phyloP scores from a whole-genome alignment of 768 basidiomycete genomes.

The Rhodotorula toruloides region DNA sequence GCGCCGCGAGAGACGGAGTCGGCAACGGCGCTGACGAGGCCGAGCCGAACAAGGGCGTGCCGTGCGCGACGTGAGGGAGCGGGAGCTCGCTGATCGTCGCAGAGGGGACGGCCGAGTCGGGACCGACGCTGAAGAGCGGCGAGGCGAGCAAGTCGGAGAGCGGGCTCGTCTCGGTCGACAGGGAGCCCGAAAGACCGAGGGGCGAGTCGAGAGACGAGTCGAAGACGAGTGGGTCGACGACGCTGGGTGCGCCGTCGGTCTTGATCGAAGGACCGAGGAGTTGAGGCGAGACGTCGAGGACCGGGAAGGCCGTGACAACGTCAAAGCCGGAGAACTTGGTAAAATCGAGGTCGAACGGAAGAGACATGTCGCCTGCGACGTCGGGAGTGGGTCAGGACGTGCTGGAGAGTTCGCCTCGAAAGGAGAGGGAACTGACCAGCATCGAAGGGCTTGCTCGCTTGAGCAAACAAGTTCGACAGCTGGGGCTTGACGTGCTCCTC shows the following conservation, averaged over 20 bases:
- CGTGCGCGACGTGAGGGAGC: constrained; percentile 8
- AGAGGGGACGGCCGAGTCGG: not conserved
- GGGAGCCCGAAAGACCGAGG: not conserved
- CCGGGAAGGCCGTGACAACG: constrained; percentile 1
- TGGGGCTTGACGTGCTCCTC: constrained; percentile 8
- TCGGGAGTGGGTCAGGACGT: not conserved
- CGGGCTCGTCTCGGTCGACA: constrained; percentile 2
- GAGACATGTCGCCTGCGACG: constrained; percentile 17
- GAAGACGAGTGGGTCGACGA: not conserved
- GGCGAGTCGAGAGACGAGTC: constrained; percentile 26
- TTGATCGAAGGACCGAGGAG: not conserved
- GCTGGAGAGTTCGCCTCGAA: too few species aligned
- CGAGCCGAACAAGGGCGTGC: too few species aligned
- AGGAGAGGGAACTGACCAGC: constrained; percentile 5
- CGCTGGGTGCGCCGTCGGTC: not conserved
- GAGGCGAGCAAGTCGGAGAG: constrained; percentile 28
- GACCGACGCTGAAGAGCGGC: constrained; percentile 27
- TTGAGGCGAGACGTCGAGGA: not conserved
- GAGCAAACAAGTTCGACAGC: not conserved
- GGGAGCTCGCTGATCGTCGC: constrained; percentile 12
- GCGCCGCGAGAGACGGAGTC: not conserved
- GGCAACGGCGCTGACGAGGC: not conserved
- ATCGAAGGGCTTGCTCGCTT: constrained; percentile 18
- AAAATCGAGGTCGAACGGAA: constrained; percentile 8
- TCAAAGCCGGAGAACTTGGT: not conserved